Evolutionary conservation across 371 early-diverging fungal species (phyloP).

Genomic region (Mucor racemosus): DNA sequence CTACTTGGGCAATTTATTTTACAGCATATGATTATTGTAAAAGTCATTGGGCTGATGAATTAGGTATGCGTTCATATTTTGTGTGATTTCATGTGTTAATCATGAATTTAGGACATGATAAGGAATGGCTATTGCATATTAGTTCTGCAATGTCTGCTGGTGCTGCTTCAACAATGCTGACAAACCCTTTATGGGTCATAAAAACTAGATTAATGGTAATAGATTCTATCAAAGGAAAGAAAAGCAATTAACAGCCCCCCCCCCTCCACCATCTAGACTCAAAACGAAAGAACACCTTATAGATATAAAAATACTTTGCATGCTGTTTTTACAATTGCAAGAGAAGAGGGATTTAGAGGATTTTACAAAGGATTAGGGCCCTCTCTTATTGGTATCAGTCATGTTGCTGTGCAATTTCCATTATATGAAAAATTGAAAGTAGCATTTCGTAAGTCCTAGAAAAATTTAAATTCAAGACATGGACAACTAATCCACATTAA

Average conservation of each 20-base stretch:
- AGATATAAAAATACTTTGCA: conserved; percentile 73
- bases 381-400: conserved; percentile 88
- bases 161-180: conserved; percentile 73
- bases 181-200: conserved; percentile 95
- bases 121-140: conserved; percentile 76
- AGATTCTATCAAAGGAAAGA: background rate
- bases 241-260: background rate
- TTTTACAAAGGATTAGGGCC: conserved; percentile 92
- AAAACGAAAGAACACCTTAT: conserved; percentile 70
- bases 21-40: conserved; percentile 79
- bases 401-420: conserved; percentile 95
- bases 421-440: conserved; percentile 90
- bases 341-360: conserved; percentile 75
- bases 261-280: conserved; percentile 60
- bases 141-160: conserved; percentile 89
- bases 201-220: conserved; percentile 89
- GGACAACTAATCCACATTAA: background rate
- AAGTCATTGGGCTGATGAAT: conserved; percentile 27
- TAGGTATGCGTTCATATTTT: conserved; percentile 25
- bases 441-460: conserved; percentile 35
- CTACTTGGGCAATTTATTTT: conserved; percentile 91
- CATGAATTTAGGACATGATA: conserved; percentile 41
- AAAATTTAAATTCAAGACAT: conserved; percentile 19
- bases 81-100: background rate
- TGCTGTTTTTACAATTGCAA: conserved; percentile 73